These are phyloP conservation scores for Conringia planisiliqua DNA, from an alignment of 345 rosid species.

Conservation along the genomic window DNA sequence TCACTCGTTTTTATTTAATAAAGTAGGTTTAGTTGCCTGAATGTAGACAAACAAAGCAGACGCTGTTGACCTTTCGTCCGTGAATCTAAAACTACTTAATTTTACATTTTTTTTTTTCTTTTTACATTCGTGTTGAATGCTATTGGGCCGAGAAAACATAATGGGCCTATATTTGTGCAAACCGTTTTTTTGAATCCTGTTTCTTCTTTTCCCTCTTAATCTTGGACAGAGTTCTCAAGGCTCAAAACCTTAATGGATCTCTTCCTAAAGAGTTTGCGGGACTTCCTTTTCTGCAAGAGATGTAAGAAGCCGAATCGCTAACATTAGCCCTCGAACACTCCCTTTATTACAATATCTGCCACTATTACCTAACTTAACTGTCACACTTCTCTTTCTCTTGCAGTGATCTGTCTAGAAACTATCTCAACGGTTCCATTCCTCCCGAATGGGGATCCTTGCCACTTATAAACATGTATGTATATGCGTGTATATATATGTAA, in stretches of 20 bases:
- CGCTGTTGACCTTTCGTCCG: slow-evolving; percentile 17
- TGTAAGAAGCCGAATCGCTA: slow-evolving; percentile 31
- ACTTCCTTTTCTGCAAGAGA: slow-evolving; percentile 41
- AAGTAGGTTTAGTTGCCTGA: background rate
- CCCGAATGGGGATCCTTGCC: slow-evolving; percentile 45
- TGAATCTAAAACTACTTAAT: background rate
- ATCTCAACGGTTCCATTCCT: slow-evolving; percentile 52
- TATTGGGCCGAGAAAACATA: background rate
- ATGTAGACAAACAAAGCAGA: background rate
- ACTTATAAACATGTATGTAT: slow-evolving; percentile 38
- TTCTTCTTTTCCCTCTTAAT: background rate
- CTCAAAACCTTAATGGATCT: slow-evolving; percentile 42
- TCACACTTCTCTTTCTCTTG: background rate
- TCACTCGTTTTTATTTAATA: background rate
- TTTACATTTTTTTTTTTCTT: background rate
- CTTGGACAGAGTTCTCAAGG: slow-evolving; percentile 41
- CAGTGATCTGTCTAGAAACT: slow-evolving; percentile 53
- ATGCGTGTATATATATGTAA: background rate
- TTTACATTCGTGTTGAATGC: background rate
- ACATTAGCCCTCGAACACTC: background rate
- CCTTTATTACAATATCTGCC: background rate
- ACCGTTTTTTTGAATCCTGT: background rate
- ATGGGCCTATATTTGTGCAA: background rate
- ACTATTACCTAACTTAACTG: background rate
- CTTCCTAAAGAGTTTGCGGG: slow-evolving; percentile 45